Percentiles rank a stretch among this genome's conserved stretches.
Conservation (phyloP, 192 early-diverging fungal species). For the Podila epigama region DNA sequence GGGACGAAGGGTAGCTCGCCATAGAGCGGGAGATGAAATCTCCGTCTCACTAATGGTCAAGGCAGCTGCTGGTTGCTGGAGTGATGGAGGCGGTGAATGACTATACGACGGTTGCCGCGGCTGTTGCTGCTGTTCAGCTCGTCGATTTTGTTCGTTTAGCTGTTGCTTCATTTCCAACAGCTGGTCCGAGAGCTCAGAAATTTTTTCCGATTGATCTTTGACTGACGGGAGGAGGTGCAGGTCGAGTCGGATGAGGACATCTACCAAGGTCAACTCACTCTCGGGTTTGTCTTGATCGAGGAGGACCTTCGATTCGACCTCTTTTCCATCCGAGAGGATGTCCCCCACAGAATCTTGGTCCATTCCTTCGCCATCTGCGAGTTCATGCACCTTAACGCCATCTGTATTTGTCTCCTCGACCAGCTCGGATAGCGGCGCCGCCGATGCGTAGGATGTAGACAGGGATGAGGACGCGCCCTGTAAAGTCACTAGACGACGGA, state of each 20-base stretch:
- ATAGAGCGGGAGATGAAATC: conserved; percentile 3
- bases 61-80: conserved; percentile 13
- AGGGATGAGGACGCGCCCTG: conserved; percentile 2
- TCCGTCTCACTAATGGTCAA: background rate
- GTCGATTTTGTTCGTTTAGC: conserved; percentile 29
- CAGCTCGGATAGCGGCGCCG: background rate
- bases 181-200: conserved; percentile 37
- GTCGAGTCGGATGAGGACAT: conserved; percentile 29
- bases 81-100: conserved; percentile 6
- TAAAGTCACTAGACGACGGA: conserved; percentile 46
- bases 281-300: background rate
- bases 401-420: background rate
- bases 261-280: conserved; percentile 16
- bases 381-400: background rate
- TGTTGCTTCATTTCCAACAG: conserved; percentile 36
- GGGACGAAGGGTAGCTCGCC: conserved; percentile 5
- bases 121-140: conserved; percentile 4
- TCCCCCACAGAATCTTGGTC: background rate
- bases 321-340: background rate
- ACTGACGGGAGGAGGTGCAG: conserved; percentile 35
- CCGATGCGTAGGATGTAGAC: too few relatives aligned
- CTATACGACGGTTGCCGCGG: background rate
- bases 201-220: conserved; percentile 26
- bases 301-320: background rate
- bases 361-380: background rate